Percentiles rank a stretch among this genome's conserved stretches.
Conservation (phyloP, 345 rosid genomes). For the Eucalyptus urophylla region DNA sequence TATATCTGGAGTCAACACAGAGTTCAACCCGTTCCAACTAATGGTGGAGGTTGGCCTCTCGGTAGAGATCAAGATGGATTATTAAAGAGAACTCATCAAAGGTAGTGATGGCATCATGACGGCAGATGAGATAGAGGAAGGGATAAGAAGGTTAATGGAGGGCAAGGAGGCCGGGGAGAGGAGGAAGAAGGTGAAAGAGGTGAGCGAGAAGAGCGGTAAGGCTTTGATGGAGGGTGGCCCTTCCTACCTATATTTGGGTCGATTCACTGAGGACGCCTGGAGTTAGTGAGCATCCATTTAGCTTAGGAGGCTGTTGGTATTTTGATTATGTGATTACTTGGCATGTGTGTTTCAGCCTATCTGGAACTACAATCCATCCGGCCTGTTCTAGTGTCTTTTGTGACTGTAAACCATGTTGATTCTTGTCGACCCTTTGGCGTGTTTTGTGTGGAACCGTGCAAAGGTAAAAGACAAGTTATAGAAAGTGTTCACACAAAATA, state of each 20-base stretch:
- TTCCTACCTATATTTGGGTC: conserved; percentile 1
- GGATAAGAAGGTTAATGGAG: conserved; percentile 23
- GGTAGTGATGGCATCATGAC: background rate
- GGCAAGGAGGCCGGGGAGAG: background rate
- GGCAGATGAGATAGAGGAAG: conserved; percentile 16
- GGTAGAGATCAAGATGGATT: background rate
- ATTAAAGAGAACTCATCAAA: background rate
- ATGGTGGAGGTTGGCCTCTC: conserved; percentile 27
- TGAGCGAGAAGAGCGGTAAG: conserved; percentile 6
- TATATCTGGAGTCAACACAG: too few relatives aligned
- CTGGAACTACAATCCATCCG: background rate
- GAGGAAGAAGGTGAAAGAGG: background rate
- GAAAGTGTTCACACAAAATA: background rate
- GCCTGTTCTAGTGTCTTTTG: background rate
- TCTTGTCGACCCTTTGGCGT: background rate
- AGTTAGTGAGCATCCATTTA: background rate
- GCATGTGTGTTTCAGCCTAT: background rate
- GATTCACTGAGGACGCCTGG: conserved; percentile 9
- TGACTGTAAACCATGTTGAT: background rate
- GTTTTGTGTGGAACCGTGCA: background rate
- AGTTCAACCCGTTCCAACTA: background rate
- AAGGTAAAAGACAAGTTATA: background rate
- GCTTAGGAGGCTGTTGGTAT: background rate
- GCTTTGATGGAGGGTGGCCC: conserved; percentile 34
- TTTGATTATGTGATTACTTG: too few relatives aligned